Evolutionary conservation across 306 rosid species (phyloP).

Genomic region (Cicer arietinum): DNA sequence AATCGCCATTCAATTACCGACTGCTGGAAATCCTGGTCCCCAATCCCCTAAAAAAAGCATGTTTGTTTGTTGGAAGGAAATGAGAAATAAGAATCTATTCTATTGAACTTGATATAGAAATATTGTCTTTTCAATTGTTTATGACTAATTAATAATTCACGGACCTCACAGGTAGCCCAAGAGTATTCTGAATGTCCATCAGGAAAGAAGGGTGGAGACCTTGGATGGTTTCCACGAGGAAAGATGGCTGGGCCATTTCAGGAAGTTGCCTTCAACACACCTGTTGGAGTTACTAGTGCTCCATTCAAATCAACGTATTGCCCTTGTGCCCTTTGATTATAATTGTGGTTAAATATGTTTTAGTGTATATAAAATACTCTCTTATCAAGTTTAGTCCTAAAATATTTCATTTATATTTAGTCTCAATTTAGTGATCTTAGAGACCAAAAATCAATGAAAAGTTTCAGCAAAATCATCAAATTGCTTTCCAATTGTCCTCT

Average conservation of each 20-base stretch:
- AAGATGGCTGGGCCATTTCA: slow-evolving; percentile 99
- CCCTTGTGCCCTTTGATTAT: slow-evolving; percentile 1
- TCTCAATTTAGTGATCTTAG: no score
- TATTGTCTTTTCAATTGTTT: slow-evolving; percentile 23
- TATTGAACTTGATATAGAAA: neutral
- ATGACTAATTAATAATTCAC: slow-evolving; percentile 6
- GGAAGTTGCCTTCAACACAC: slow-evolving; percentile 87
- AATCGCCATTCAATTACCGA: neutral
- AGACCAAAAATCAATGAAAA: no score
- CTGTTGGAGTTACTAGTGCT: slow-evolving; percentile 83
- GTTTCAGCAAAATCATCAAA: no score
- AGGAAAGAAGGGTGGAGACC: slow-evolving; percentile 98
- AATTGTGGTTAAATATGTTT: no score
- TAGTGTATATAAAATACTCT: no score
- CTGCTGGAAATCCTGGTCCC: neutral
- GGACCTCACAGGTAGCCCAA: slow-evolving; percentile 69
- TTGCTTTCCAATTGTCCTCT: no score
- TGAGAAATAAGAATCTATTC: neutral
- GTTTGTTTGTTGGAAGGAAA: slow-evolving; percentile 15
- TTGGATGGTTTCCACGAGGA: slow-evolving; percentile 99
- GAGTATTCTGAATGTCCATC: slow-evolving; percentile 98
- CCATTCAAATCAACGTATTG: slow-evolving; percentile 93
- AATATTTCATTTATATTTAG: no score
- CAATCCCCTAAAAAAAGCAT: neutral
- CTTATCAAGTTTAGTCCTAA: no score